A percentile compares a stretch with the other conserved stretches of the same genome.
These are phyloP conservation scores for Aspergillus costaricaensis DNA, from an alignment of 2,329 filamentous ascomycete species.

Conservation along the genomic window DNA sequence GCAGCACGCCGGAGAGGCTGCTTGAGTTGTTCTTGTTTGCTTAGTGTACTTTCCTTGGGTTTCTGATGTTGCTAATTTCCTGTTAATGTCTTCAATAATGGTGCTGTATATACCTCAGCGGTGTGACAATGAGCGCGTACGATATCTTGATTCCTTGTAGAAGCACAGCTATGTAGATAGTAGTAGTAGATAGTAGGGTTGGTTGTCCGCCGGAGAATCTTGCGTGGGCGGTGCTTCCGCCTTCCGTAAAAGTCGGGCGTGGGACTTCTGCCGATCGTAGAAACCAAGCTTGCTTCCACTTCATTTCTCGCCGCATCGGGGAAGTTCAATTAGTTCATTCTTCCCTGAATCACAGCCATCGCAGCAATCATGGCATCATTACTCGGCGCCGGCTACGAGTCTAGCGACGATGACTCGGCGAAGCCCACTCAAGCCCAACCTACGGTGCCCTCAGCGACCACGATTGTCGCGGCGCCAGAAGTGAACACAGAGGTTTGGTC, in stretches of 20 bases:
- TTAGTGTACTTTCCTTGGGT: slow-evolving; percentile 15
- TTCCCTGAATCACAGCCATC: background rate
- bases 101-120: slow-evolving; percentile 43
- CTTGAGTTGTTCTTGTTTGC: slow-evolving; percentile 18
- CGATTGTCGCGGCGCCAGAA: slow-evolving; percentile 53
- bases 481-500: slow-evolving; percentile 60
- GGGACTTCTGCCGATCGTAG: background rate
- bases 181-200: background rate
- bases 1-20: background rate
- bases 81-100: slow-evolving; percentile 30
- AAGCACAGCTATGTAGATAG: background rate
- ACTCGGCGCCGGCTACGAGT: slow-evolving; percentile 48
- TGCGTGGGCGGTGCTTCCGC: slow-evolving; percentile 28
- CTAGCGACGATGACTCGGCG: slow-evolving; percentile 51
- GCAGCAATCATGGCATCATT: slow-evolving; percentile 43
- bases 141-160: slow-evolving; percentile 28
- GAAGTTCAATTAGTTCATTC: background rate
- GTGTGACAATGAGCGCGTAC: slow-evolving; percentile 42
- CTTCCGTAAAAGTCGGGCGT: slow-evolving; percentile 36
- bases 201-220: slow-evolving; percentile 5
- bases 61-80: slow-evolving; percentile 20
- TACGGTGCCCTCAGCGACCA: slow-evolving; percentile 34
- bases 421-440: slow-evolving; percentile 19
- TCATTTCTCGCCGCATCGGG: background rate
- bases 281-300: background rate